A percentile compares a stretch with the other conserved stretches of the same genome.
phyloP scores from a whole-genome alignment of 2,329 filamentous ascomycete genomes.

The Fusarium sp. region DNA sequence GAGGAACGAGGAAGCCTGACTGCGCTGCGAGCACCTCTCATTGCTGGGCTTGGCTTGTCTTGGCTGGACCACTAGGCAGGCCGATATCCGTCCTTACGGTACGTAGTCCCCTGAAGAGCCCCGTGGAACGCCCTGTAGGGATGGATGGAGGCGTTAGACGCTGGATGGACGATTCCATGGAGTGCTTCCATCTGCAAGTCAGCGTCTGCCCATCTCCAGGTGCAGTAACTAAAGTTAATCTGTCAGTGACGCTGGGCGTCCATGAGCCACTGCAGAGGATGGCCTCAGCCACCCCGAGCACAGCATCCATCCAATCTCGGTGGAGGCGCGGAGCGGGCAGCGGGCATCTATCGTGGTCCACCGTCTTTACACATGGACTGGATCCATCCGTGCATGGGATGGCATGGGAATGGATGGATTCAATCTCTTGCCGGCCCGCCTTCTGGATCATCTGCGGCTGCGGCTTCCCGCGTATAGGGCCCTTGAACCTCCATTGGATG shows the following conservation, averaged over 20 bases:
- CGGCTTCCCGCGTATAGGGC: slow-evolving; percentile 15
- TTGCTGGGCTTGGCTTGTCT: slow-evolving; percentile 7
- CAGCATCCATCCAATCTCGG: slow-evolving; percentile 10
- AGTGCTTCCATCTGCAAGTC: slow-evolving; percentile 5
- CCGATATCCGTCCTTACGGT: not conserved
- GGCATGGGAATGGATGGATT: not conserved
- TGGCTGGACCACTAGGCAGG: slow-evolving; percentile 6
- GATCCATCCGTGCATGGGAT: slow-evolving; percentile 16
- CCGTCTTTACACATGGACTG: not conserved
- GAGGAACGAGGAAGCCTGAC: not conserved
- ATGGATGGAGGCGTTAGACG: not conserved
- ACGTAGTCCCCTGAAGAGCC: slow-evolving; percentile 8
- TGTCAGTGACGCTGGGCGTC: slow-evolving; percentile 15
- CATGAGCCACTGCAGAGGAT: slow-evolving; percentile 26
- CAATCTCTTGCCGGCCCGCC: slow-evolving; percentile 7
- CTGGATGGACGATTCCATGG: not conserved
- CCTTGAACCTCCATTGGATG: not conserved
- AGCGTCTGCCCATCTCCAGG: not conserved
- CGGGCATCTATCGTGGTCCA: slow-evolving; percentile 17
- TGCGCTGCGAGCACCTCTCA: not conserved
- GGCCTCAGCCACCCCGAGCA: slow-evolving; percentile 20
- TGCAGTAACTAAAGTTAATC: not conserved
- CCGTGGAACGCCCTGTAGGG: slow-evolving; percentile 8
- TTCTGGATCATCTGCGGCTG: slow-evolving; percentile 3
- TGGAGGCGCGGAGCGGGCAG: slow-evolving; percentile 16